These are phyloP conservation scores for Exidia glandulosa DNA, from an alignment of 768 basidiomycete genomes.

Conservation along the genomic window DNA sequence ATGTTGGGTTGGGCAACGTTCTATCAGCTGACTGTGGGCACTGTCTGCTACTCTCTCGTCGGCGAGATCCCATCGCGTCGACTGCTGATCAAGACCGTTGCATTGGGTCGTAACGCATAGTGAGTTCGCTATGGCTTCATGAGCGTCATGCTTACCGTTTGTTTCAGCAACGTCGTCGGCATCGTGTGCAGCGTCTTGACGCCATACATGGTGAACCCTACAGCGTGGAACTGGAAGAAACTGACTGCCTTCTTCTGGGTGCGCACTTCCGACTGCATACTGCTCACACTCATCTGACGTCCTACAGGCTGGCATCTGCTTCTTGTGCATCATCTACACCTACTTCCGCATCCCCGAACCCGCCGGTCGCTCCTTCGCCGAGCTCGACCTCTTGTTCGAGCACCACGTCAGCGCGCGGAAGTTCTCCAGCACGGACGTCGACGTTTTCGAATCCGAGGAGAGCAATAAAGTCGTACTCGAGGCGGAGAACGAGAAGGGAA, in stretches of 20 bases:
- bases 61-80: constrained; percentile 20
- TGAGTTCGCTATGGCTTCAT: too few relatives aligned
- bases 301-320: constrained; percentile 11
- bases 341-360: constrained; percentile 16
- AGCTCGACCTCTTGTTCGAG: constrained; percentile 28
- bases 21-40: constrained; percentile 19
- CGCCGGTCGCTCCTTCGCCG: constrained; percentile 10
- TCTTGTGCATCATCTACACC: constrained; percentile 8
- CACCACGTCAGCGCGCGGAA: constrained; percentile 16
- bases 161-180: constrained; percentile 3
- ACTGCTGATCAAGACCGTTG: constrained; percentile 21
- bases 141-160: too few relatives aligned
- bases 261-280: too few relatives aligned
- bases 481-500: too few relatives aligned
- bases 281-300: too few relatives aligned
- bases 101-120: constrained; percentile 10
- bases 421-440: constrained; percentile 10
- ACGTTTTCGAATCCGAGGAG: neutral
- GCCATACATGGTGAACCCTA: constrained; percentile 8
- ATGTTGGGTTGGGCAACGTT: constrained; percentile 21
- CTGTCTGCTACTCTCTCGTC: constrained; percentile 18
- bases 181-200: constrained; percentile 9
- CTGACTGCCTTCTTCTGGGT: neutral
- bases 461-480: too few relatives aligned
- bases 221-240: constrained; percentile 13